Conservation (phyloP, 495 filamentous ascomycete genomes). For the Niebla homalea region DNA sequence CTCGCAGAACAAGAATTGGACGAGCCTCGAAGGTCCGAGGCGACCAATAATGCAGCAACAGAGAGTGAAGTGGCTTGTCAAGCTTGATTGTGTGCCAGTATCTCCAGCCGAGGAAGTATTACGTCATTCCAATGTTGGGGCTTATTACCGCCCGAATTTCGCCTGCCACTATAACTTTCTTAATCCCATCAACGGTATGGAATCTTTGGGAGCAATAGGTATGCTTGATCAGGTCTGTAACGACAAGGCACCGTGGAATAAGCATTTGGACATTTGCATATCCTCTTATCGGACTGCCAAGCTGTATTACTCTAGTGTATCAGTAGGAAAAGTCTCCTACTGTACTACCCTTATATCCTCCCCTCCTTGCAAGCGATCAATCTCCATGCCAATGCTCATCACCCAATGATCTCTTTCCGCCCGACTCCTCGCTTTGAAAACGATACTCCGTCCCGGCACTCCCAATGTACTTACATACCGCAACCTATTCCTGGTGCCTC, state of each 20-base stretch:
- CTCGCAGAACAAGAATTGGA: too few relatives aligned
- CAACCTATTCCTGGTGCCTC: constrained; percentile 28
- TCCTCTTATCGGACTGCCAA: not conserved
- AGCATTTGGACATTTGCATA: not conserved
- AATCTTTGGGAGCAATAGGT: too few relatives aligned
- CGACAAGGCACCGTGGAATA: not conserved
- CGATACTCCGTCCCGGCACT: constrained; percentile 48
- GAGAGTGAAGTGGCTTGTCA: too few relatives aligned
- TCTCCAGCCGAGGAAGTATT: too few relatives aligned
- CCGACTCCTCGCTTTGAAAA: constrained; percentile 58
- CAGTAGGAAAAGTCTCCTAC: not conserved
- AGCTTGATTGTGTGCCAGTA: too few relatives aligned
- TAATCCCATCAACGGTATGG: too few relatives aligned
- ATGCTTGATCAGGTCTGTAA: too few relatives aligned
- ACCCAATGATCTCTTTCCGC: constrained; percentile 69
- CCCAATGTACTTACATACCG: constrained; percentile 45
- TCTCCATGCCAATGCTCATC: constrained; percentile 56
- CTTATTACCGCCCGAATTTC: too few relatives aligned
- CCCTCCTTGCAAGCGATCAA: constrained; percentile 48
- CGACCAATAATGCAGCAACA: too few relatives aligned
- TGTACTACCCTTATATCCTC: constrained; percentile 50
- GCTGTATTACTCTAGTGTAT: constrained; percentile 6
- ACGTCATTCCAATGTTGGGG: too few relatives aligned
- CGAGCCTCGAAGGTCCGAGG: too few relatives aligned
- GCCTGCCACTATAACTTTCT: too few relatives aligned